A percentile compares a stretch with the other conserved stretches of the same genome.
phyloP scores from a whole-genome alignment of 192 early-diverging fungal species.

The Backusella westeae region DNA sequence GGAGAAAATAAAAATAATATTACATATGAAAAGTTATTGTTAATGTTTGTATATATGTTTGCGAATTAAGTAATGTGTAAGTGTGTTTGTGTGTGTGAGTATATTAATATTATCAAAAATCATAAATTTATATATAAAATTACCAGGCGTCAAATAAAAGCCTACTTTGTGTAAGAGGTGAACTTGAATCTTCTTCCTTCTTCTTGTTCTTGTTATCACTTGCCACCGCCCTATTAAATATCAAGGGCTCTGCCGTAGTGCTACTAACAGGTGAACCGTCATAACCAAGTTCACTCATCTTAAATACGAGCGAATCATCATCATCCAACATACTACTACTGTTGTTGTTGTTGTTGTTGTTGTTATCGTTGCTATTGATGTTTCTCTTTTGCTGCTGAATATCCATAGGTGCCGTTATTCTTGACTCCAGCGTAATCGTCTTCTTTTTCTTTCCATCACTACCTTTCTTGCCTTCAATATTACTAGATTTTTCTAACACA shows the following conservation, averaged over 20 bases:
- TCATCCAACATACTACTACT: slow-evolving; percentile 29
- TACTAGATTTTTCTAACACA: not conserved
- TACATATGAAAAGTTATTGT: not conserved
- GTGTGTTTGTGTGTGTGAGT: not conserved
- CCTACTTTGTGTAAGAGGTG: not conserved
- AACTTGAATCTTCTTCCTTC: not conserved
- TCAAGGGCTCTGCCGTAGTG: not conserved
- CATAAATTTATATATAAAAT: not conserved
- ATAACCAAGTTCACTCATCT: slow-evolving; percentile 35
- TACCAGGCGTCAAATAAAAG: slow-evolving; percentile 5
- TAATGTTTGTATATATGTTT: not conserved
- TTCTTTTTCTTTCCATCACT: not conserved
- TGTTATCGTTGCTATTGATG: not conserved
- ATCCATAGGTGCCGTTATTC: not conserved
- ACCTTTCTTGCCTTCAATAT: not conserved
- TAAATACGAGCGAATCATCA: slow-evolving; percentile 38
- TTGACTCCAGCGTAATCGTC: not conserved
- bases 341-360: not conserved
- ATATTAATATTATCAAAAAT: not conserved
- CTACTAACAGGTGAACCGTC: not conserved
- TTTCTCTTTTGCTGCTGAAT: not conserved
- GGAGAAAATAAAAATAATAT: not conserved
- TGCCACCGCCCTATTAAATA: not conserved
- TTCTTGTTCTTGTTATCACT: not conserved
- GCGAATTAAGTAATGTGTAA: not conserved